Percentiles rank a stretch among this genome's conserved stretches.
phyloP scores from a whole-genome alignment of 2,329 filamentous ascomycete genomes.

The Elsinoe australis region DNA sequence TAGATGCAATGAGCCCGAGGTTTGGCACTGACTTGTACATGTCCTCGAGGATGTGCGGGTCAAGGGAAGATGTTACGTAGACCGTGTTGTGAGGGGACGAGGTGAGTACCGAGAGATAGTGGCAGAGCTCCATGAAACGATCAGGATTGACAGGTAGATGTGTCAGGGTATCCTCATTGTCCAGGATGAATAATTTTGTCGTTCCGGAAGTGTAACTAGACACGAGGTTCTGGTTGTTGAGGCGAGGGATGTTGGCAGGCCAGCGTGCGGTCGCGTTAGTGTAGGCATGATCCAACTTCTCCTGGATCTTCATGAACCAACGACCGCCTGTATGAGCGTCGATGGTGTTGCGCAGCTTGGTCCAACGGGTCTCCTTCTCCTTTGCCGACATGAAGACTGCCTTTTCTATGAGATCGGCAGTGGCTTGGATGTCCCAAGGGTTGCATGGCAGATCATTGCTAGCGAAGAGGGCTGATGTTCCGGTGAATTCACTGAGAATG shows the following conservation, averaged over 20 bases:
- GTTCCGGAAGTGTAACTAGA: conserved; percentile 59
- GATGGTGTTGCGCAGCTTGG: conserved; percentile 63
- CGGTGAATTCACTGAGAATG: conserved; percentile 91
- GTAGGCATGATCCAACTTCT: conserved; percentile 65
- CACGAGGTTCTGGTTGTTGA: conserved; percentile 60
- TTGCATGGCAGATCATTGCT: conserved; percentile 79
- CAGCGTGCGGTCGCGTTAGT: conserved; percentile 79
- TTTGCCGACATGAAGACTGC: conserved; percentile 72
- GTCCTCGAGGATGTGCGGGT: conserved; percentile 78
- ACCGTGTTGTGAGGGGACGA: conserved; percentile 75
- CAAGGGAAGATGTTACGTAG: conserved; percentile 88
- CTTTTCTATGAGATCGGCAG: conserved; percentile 73
- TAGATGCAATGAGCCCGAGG: conserved; percentile 86
- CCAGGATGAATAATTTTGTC: conserved; percentile 75
- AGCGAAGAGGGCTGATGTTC: conserved; percentile 77
- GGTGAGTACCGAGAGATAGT: conserved; percentile 72
- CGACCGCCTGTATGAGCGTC: conserved; percentile 73
- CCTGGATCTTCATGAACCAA: conserved; percentile 73
- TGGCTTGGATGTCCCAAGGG: conserved; percentile 88
- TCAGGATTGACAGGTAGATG: conserved; percentile 78
- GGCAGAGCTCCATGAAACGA: conserved; percentile 49
- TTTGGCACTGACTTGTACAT: conserved; percentile 77
- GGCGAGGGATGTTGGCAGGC: conserved; percentile 75
- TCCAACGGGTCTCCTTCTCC: conserved; percentile 70
- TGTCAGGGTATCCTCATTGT: conserved; percentile 88